These are phyloP conservation scores for Pouteria glomerata DNA, from an alignment of 148 eudicot species.

Conservation along the genomic window DNA sequence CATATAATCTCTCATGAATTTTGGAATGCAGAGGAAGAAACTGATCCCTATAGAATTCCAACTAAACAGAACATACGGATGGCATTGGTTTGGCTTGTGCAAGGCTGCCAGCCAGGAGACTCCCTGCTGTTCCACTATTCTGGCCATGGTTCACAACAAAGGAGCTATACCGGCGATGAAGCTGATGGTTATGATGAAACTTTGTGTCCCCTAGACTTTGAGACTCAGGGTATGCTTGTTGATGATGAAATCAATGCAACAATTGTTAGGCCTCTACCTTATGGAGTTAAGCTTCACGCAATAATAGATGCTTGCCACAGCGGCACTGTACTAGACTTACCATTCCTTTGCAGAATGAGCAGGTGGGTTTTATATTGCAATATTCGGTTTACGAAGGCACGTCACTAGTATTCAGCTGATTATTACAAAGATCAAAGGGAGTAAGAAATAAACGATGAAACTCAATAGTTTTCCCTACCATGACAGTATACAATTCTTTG, in stretches of 20 bases:
- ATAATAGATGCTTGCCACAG: conserved; percentile 97
- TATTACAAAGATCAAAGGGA: background rate
- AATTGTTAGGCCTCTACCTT: conserved; percentile 80
- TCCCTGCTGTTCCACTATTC: conserved; percentile 90
- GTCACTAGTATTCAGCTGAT: background rate
- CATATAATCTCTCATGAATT: background rate
- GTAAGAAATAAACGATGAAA: background rate
- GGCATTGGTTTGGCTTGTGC: conserved; percentile 88
- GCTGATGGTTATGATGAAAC: conserved; percentile 95
- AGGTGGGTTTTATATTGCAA: conserved; percentile 37
- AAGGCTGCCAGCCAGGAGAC: conserved; percentile 92
- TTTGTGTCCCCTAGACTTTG: conserved; percentile 89
- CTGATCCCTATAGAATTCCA: conserved; percentile 73
- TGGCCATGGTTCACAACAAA: conserved; percentile 90
- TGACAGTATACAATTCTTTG: background rate
- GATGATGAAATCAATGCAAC: conserved; percentile 92
- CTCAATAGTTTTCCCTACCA: background rate
- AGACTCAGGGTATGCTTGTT: conserved; percentile 91
- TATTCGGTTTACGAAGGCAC: background rate
- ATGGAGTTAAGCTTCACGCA: conserved; percentile 92
- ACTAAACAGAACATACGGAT: conserved; percentile 73
- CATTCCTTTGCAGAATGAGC: conserved; percentile 86
- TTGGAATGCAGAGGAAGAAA: conserved; percentile 77
- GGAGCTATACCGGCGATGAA: conserved; percentile 74
- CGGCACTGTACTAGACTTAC: conserved; percentile 88